A percentile compares a stretch with the other conserved stretches of the same genome.
These are phyloP conservation scores for Suhomyces taliae DNA, from an alignment of 1,139 yeast species.

Conservation along the genomic window DNA sequence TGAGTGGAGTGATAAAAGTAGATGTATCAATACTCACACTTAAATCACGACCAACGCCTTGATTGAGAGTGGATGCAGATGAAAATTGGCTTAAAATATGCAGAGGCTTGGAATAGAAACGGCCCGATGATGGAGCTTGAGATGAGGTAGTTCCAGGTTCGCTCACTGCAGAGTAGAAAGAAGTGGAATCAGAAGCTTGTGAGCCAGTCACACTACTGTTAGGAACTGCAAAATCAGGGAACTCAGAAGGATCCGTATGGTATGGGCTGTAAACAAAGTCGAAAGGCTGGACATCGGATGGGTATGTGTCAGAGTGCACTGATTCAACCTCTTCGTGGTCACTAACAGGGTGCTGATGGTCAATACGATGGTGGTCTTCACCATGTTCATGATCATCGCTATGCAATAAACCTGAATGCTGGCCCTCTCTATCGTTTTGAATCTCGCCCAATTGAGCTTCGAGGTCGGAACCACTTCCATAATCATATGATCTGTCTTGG, in stretches of 20 bases:
- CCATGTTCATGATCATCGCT: neutral
- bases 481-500: constrained; percentile 14
- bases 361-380: neutral
- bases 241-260: neutral
- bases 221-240: neutral
- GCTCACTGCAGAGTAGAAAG: constrained; percentile 16
- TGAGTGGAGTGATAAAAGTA: constrained; percentile 11
- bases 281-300: neutral
- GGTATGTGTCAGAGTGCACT: neutral
- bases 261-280: neutral
- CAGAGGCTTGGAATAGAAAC: constrained; percentile 26
- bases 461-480: constrained; percentile 9
- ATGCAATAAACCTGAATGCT: neutral
- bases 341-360: neutral
- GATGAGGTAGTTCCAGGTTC: constrained; percentile 5
- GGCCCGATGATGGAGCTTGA: constrained; percentile 2
- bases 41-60: constrained; percentile 11
- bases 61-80: constrained; percentile 13
- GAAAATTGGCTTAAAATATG: constrained; percentile 27
- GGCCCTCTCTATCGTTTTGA: too few species aligned
- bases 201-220: neutral
- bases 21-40: constrained; percentile 31
- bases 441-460: constrained; percentile 7
- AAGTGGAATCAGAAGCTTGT: constrained; percentile 11
- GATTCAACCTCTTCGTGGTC: neutral